Evolutionary conservation across 352 stramenopile species (phyloP).

Genomic region (Pythium periplocum): DNA sequence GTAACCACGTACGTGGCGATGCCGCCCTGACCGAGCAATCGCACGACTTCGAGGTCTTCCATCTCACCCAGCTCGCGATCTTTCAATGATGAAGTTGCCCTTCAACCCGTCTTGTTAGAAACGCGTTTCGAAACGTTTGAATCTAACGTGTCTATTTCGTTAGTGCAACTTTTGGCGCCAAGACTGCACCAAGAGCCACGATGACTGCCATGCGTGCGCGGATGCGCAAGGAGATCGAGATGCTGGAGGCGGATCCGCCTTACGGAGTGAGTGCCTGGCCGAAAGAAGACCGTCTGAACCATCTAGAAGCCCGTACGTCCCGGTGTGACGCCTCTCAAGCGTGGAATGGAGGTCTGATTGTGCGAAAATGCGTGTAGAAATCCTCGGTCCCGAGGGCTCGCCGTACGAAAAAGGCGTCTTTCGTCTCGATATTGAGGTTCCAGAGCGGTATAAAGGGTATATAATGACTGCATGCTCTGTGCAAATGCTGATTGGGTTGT

Average conservation of each 20-base stretch:
- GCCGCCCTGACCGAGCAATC: constrained; percentile 53
- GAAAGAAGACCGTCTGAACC: constrained; percentile 66
- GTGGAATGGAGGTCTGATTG: neutral
- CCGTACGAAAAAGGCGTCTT: constrained; percentile 80
- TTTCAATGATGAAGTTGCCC: neutral
- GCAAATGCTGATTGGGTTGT: neutral
- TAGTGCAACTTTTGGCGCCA: constrained; percentile 5
- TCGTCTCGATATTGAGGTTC: constrained; percentile 65
- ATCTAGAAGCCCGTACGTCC: constrained; percentile 67
- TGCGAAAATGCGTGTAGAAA: constrained; percentile 36
- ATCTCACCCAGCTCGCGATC: constrained; percentile 15
- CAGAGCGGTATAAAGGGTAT: constrained; percentile 31
- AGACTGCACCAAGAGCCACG: constrained; percentile 4
- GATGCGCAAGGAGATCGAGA: constrained; percentile 82
- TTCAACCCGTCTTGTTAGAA: constrained; percentile 14
- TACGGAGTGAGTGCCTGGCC: constrained; percentile 75
- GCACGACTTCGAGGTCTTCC: constrained; percentile 42
- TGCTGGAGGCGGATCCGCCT: constrained; percentile 74
- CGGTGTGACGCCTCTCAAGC: neutral
- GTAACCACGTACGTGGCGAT: constrained; percentile 39
- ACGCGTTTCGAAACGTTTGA: neutral
- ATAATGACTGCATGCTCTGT: too few relatives aligned
- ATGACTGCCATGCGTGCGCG: constrained; percentile 74
- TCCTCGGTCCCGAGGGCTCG: constrained; percentile 72
- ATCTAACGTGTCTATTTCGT: neutral